Conservation (phyloP, 2,329 filamentous ascomycete species). For the Hymenoscyphus occultus region DNA sequence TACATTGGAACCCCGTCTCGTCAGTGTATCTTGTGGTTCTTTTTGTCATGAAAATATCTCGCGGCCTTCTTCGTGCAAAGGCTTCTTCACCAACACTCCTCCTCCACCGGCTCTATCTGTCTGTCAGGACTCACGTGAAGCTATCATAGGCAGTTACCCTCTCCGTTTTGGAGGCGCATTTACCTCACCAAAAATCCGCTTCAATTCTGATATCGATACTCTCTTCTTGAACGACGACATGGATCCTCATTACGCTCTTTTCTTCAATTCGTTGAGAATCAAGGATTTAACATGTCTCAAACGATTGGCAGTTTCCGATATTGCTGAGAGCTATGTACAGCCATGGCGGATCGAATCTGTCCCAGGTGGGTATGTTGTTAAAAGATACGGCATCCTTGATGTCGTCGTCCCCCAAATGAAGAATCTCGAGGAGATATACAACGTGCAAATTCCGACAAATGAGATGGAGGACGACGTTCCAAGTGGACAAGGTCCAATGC, state of each 20-base stretch:
- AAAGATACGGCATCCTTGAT: background rate
- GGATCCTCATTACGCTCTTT: background rate
- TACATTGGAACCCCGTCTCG: constrained; percentile 16
- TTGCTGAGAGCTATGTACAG: background rate
- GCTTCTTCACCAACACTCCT: constrained; percentile 15
- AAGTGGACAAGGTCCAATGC: background rate
- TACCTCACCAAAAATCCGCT: constrained; percentile 13
- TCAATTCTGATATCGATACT: constrained; percentile 27
- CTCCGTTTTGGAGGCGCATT: constrained; percentile 20
- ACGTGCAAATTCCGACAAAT: background rate
- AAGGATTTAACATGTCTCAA: constrained; percentile 14
- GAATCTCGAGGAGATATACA: background rate
- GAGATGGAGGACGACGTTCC: background rate
- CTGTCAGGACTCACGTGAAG: constrained; percentile 20
- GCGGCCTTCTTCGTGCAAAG: background rate
- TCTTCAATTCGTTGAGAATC: constrained; percentile 14
- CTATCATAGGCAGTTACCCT: constrained; percentile 15
- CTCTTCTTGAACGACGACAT: constrained; percentile 17
- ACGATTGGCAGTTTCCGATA: constrained; percentile 13
- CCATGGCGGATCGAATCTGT: background rate
- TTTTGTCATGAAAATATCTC: background rate
- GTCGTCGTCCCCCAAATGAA: background rate
- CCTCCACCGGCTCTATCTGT: constrained; percentile 16
- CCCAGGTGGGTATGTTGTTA: background rate
- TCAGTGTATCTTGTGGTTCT: constrained; percentile 13